Base-by-base conservation (phyloP, 495 filamentous ascomycete genomes). In the Cetradonia linearis region DNA sequence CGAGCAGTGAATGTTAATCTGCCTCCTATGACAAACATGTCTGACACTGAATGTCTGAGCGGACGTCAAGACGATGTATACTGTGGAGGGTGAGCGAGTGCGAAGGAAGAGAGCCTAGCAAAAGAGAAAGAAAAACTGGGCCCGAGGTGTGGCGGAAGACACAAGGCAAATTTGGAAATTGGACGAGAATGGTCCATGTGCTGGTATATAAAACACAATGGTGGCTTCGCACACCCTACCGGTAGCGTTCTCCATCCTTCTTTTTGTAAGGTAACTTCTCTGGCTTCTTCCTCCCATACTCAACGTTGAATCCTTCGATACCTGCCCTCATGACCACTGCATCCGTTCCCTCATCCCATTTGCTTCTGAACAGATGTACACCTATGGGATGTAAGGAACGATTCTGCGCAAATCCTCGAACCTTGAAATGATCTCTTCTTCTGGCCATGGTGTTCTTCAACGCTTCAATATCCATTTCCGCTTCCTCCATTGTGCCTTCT, bases 341-440 rank as follows among this genome's bases (percentile, higher is more conserved):
- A 61, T 80, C 82, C 38, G 86, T 99, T 57, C 81, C 79, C 44
- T 89, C 87, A 70, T 99, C 93, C 89, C 91, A 99, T 62, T 85
- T 71, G 63, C 81, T 85, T 62, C 93, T 83, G 83, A 96, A 99
- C 66, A 99, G 73, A 69, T 81, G 84, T 37, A 87, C 85, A 56
- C 93, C 93, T 40, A 95, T 85, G 8, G 91, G 78, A 59, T 78
- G 78, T 46, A 95, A 74, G 38, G 73, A 70, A 68, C 86, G 81
- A 63, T 82, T 84, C 66, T 83, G 77, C 64, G 83, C 79, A 67
- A 95, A 86, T 33, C 48, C 25, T 64, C 89, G 82, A 61, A 94
- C 71, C 62, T 76, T 83, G 69, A 90, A 92, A 20, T 77, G 78
- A 38, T 91, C 83, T 42, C 89, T 71, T 55, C 73, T 69, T 16